Percentiles rank a stretch among this genome's conserved stretches.
Conservation (phyloP, 345 rosid species). For the Syzygium aromaticum region DNA sequence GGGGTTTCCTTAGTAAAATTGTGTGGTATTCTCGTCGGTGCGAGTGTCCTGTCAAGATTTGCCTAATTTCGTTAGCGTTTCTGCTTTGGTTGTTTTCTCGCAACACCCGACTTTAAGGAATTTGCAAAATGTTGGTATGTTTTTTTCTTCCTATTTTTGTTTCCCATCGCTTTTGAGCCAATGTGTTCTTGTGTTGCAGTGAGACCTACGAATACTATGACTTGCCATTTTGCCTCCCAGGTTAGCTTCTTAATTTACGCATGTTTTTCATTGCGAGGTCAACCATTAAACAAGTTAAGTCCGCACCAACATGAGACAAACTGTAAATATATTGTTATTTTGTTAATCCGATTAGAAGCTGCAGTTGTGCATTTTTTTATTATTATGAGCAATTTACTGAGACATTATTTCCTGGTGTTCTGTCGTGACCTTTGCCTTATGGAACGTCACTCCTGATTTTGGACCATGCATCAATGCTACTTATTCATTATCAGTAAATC, state of each 20-base stretch:
- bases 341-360: neutral
- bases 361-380: neutral
- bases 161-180: neutral
- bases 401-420: neutral
- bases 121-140: neutral
- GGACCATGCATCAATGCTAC: neutral
- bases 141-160: neutral
- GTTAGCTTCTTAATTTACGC: constrained; percentile 30
- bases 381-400: neutral
- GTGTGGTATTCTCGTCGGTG: neutral
- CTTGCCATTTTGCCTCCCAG: constrained; percentile 78
- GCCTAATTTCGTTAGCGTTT: neutral
- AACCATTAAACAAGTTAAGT: neutral
- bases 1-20: neutral
- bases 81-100: neutral
- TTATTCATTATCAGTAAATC: neutral
- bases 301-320: neutral
- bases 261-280: neutral
- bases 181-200: constrained; percentile 32
- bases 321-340: neutral
- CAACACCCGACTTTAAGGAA: neutral
- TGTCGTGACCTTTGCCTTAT: neutral
- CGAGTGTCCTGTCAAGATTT: neutral
- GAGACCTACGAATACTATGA: constrained; percentile 76
- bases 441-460: neutral